Base-by-base conservation (phyloP, 1,284 basidiomycete species). In the Tremellales sp. region DNA sequence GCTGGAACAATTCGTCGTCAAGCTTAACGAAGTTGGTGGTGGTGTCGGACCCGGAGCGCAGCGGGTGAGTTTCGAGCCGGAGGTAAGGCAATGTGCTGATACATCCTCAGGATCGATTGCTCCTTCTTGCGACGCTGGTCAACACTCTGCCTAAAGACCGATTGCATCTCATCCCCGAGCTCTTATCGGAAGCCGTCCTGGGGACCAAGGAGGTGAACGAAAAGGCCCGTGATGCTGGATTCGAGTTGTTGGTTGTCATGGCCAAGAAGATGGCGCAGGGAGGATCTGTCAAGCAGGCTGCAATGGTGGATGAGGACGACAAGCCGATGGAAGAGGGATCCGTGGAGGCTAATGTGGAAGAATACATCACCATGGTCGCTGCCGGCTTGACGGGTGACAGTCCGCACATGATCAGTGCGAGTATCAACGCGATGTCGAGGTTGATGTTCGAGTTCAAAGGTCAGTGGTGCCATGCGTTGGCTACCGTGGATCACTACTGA, bases 351-450 rank as follows among this genome's bases (percentile, higher is more conserved):
- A 90, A 71, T 56, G 79, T 94, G 37, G 84, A 92, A 61, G 95
- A 98, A 70, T 98, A 88, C 67, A 78, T 98, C 73, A 97, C 88
- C 9, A 98, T 99, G 93, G 78, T 98, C 21, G 90, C 89, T 32
- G 94, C 92, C 58, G 94, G 95, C 56, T 75, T 98, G 29, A 93
- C 91, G 12, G 93, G 91, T 21, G 84, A 86, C 25, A 90, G 84
- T 3, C 91, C 95, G 0, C 95, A 98, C 71, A 98, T 97, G 92
- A 95, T 98, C 70, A 93, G 90, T 62, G 95, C 95, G 2, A 90
- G 89, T 4, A 84, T 98, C 54, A 97, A 93, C 1, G 89, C 92
- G 0, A 82, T 99, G 37, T 91, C 93, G 1, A 81, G 95, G 22
- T 78, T 98, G 7, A 78, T 97, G 5, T 99, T 97, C 72, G 95